Percentiles rank a stretch among this genome's conserved stretches.
Conservation (phyloP, 2,329 filamentous ascomycete species). For the Pseudocercospora cruenta region DNA sequence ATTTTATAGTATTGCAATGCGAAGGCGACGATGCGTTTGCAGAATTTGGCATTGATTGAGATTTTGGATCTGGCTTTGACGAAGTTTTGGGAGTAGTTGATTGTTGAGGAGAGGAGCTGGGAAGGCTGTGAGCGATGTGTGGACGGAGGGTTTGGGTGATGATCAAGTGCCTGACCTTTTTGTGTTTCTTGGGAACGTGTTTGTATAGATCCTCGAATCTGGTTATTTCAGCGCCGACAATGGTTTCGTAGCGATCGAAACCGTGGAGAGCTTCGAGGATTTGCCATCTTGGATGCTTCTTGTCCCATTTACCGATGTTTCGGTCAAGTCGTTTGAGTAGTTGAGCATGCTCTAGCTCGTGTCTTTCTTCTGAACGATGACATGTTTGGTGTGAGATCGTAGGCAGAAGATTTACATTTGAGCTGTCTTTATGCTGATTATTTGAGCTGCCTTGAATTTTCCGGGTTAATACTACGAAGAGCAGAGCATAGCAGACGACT, state of each 20-base stretch:
- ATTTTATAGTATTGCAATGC: slow-evolving; percentile 45
- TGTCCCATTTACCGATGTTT: slow-evolving; percentile 23
- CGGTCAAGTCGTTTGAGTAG: slow-evolving; percentile 19
- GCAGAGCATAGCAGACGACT: neutral
- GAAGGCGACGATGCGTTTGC: slow-evolving; percentile 69
- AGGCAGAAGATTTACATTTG: neutral
- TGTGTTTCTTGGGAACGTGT: slow-evolving; percentile 22
- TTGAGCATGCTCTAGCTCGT: slow-evolving; percentile 10
- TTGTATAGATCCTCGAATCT: slow-evolving; percentile 24
- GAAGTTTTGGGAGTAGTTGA: slow-evolving; percentile 23
- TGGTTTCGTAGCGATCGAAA: slow-evolving; percentile 59
- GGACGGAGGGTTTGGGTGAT: neutral
- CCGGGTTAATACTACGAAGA: neutral
- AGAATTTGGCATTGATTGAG: slow-evolving; percentile 77
- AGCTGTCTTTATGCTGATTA: neutral
- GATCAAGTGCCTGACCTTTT: slow-evolving; percentile 10
- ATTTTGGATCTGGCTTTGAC: slow-evolving; percentile 63
- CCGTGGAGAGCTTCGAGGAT: slow-evolving; percentile 75
- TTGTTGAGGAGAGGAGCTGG: slow-evolving; percentile 23
- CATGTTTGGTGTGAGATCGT: slow-evolving; percentile 3
- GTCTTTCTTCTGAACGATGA: neutral
- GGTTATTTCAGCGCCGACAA: slow-evolving; percentile 22
- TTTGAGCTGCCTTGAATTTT: neutral
- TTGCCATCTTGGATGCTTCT: slow-evolving; percentile 68
- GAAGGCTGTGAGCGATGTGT: neutral